Conservation (phyloP, 176 grass and related monocot genomes). For the Carex pumila region DNA sequence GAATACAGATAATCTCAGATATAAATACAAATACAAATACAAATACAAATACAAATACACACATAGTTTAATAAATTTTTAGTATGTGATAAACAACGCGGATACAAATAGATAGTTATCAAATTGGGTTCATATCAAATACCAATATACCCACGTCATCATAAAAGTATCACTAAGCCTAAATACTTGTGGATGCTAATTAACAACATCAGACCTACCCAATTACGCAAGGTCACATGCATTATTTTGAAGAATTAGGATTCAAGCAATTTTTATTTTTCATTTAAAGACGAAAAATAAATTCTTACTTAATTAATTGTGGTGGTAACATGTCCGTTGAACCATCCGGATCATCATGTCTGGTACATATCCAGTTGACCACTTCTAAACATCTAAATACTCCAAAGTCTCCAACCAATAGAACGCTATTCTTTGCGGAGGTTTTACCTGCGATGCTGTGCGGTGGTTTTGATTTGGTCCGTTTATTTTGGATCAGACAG, state of each 20-base stretch:
- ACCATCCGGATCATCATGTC: not conserved
- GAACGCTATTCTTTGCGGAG: too few species aligned
- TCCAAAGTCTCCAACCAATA: not conserved
- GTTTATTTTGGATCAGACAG: too few species aligned
- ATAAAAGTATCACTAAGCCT: not conserved
- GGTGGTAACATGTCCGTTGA: slow-evolving; percentile 7
- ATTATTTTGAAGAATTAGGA: not conserved
- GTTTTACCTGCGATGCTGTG: too few species aligned
- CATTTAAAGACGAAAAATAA: not conserved
- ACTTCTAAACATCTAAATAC: too few species aligned
- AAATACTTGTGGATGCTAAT: not conserved
- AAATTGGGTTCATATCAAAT: not conserved
- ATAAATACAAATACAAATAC: too few species aligned
- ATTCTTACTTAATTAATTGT: not conserved
- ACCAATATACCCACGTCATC: not conserved
- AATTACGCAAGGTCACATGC: not conserved
- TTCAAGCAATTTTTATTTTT: not conserved
- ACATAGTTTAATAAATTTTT: too few species aligned
- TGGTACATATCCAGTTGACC: not conserved
- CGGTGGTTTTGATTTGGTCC: too few species aligned
- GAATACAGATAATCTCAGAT: too few species aligned
- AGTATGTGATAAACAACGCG: too few species aligned
- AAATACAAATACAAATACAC: too few species aligned
- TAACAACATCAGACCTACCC: not conserved
- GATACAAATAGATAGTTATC: too few species aligned